These are phyloP conservation scores for Arthrobotrys musiformis DNA, from an alignment of 2,329 filamentous ascomycete species.

Conservation along the genomic window DNA sequence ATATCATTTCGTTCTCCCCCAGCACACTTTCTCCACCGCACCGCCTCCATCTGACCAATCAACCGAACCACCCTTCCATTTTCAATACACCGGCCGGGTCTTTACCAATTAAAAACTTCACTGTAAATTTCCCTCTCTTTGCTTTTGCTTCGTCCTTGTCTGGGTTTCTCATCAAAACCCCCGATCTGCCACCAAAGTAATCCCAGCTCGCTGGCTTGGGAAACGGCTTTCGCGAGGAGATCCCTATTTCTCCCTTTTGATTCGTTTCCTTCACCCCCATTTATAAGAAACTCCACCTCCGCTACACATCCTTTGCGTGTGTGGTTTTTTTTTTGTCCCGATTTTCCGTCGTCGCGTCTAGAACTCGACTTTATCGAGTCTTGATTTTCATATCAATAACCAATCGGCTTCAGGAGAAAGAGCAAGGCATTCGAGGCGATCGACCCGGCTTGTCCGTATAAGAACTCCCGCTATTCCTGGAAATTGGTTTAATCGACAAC, in stretches of 20 bases:
- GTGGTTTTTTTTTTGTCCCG: slow-evolving; percentile 30
- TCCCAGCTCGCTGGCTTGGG: slow-evolving; percentile 50
- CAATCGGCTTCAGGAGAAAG: slow-evolving; percentile 39
- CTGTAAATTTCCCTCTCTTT: slow-evolving; percentile 52
- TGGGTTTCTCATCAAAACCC: slow-evolving; percentile 52
- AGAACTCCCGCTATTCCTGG: slow-evolving; percentile 27
- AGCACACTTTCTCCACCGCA: slow-evolving; percentile 53
- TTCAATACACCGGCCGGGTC: slow-evolving; percentile 46
- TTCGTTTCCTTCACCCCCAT: slow-evolving; percentile 54
- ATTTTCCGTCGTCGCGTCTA: slow-evolving; percentile 47
- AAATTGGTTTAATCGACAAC: slow-evolving; percentile 32
- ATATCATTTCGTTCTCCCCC: slow-evolving; percentile 54
- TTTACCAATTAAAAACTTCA: slow-evolving; percentile 47
- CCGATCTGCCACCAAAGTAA: slow-evolving; percentile 55
- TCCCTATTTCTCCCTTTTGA: slow-evolving; percentile 55
- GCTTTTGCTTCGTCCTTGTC: slow-evolving; percentile 46
- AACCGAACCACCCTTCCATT: slow-evolving; percentile 56
- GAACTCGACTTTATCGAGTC: slow-evolving; percentile 32
- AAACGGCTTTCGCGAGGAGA: slow-evolving; percentile 56
- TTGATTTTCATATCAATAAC: slow-evolving; percentile 37
- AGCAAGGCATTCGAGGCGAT: slow-evolving; percentile 9
- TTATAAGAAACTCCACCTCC: slow-evolving; percentile 55
- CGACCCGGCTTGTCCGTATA: neutral
- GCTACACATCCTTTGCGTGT: slow-evolving; percentile 25
- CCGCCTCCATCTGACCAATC: slow-evolving; percentile 54